Evolutionary conservation across 2,329 filamentous ascomycete genomes (phyloP), one percentile per base, ranked within the genome.

Genomic region (Fusarium nurragi): DNA sequence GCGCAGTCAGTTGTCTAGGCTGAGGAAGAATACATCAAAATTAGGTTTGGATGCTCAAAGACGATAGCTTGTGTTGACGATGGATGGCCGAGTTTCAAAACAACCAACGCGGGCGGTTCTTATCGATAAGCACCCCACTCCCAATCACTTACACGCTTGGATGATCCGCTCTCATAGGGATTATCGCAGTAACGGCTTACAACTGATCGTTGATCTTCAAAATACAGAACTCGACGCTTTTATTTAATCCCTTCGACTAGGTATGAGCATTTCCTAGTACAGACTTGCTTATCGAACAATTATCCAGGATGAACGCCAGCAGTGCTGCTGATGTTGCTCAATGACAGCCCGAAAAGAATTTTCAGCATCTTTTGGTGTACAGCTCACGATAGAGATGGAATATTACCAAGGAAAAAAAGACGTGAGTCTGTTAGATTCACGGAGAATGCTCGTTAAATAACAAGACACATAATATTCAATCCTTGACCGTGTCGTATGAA

Each of bases 1-100:
- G 6, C 3, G 4, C 7, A 28, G 16, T 2, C 26, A 23, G 3
- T 25, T 36, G 4, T 14, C n/a, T 8, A 8, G 37, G 23, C 8
- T 21, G 41, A 40, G 22, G 19, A 19, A 16, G 18, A 21, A 18
- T 19, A 4, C 18, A 28, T 37, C n/a, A 8, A 8, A 26, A 45
- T 41, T 26, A 30, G 19, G 34, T 14, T 30, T 39, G 9, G 10
- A 40, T 58, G 43, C 13, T 41, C n/a, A 25, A n/a, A 36, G 26
- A 54, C 6, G 18, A 21, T 38, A 46, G 37, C 37, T 56, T 19
- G 19, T 59, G 40, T 66, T 64, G 63, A 66, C 28, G 21, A 32
- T 47, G 25, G 57, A n/a, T 52, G 45, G 63, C n/a, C n/a, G n/a
- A 50, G 58, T 64, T 64, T 49, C 64, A 68, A 65, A 67, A 68